Base-by-base conservation (phyloP, 169 alveolate genomes). In the Fabrea salina region DNA sequence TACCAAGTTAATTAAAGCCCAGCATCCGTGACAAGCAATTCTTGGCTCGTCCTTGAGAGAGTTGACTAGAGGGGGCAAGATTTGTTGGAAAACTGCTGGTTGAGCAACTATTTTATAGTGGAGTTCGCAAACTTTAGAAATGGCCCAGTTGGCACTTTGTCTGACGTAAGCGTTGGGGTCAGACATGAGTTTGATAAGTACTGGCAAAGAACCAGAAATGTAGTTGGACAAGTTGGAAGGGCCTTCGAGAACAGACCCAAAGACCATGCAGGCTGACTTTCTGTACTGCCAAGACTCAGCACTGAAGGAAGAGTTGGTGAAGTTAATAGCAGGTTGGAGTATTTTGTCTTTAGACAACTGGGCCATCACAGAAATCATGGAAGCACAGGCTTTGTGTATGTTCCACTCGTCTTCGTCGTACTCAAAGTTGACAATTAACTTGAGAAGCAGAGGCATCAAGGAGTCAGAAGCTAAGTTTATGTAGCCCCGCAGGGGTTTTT, bases 391-490 rank as follows among this genome's bases (percentile, higher is more conserved):
- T 37, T 41, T 68, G 64, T 68, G 61, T 2, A 68, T 1, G 4
- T 44, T 33, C 78, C 78, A 68, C n/a, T 43, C 64, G 37, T 68
- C 78, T 11, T 39, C 64, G 13, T 68, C 78, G n/a, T 16, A n/a
- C 8, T 43, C 66, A 11, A 37, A 19, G 13, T 33, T 37, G 13
- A n/a, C 22, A 11, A 41, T 68, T 16, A 41, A 19, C 27, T 22
- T 16, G 22, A 37, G 30, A 1, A 68, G 67, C 40, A 41, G 11
- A 19, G 32, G 37, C 13, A 61, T 43, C 1, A 68, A 43, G 3
- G 11, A 19, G 8, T 37, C 13, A 43, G 41, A 33, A 19, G 61
- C 78, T 19, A 40, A 19, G 13, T 40, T 68, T 1, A 68, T 41
- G 30, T 40, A 68, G 16, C 78, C 78, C 19, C 64, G 39, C 3